A percentile compares a stretch with the other conserved stretches of the same genome.
Conservation (phyloP, 176 grass and related monocot species). For the Cenchrus purpureus region DNA sequence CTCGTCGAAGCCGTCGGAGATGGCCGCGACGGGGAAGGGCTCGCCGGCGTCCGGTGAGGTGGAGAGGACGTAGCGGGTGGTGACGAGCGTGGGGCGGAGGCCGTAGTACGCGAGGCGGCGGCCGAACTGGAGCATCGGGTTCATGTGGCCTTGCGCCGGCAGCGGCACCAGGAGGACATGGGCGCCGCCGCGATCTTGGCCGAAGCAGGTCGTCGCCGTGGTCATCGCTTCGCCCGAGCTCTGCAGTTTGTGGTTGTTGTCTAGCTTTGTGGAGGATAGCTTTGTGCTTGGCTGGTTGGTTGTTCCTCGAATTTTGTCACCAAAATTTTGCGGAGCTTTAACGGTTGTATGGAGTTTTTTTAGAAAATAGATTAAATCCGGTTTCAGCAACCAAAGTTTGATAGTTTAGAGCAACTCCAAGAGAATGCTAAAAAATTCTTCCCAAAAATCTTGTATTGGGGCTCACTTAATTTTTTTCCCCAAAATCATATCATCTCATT, state of each 20-base stretch:
- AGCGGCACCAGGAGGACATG: constrained; percentile 1
- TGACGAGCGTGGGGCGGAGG: neutral
- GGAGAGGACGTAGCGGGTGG: neutral
- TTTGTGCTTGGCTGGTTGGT: too few relatives aligned
- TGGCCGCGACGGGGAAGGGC: neutral
- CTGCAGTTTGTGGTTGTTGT: neutral
- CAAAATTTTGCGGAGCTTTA: too few relatives aligned
- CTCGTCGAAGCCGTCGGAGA: constrained; percentile 17
- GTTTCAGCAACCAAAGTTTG: too few relatives aligned
- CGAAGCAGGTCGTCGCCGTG: neutral
- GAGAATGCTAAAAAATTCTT: too few relatives aligned
- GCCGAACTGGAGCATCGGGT: constrained; percentile 18
- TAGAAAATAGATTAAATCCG: too few relatives aligned
- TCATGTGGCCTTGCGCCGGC: constrained; percentile 10
- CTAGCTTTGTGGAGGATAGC: too few relatives aligned
- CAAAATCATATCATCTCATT: too few relatives aligned
- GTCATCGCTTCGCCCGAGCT: neutral
- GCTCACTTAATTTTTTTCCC: too few relatives aligned
- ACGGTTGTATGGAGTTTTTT: too few relatives aligned
- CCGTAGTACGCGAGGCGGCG: neutral
- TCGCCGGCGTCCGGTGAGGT: neutral
- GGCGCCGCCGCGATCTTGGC: neutral
- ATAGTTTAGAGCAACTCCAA: too few relatives aligned
- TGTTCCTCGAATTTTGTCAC: too few relatives aligned
- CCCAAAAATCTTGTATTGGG: too few relatives aligned